Evolutionary conservation across 441 rosid species (phyloP).

Genomic region (Populus hybrid): DNA sequence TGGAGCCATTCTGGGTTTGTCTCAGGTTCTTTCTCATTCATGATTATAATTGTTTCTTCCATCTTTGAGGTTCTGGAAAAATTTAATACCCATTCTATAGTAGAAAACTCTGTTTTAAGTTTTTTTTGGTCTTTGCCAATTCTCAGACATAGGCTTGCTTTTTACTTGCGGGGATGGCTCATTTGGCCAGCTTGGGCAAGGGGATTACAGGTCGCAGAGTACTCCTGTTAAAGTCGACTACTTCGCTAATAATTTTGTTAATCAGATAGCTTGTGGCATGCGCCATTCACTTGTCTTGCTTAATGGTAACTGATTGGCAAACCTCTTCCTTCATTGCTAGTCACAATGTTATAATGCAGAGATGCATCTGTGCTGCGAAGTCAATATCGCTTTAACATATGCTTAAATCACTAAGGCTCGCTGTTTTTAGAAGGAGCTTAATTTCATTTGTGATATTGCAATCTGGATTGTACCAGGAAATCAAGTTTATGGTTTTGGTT

Average conservation of each 20-base stretch:
- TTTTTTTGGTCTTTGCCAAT: background rate
- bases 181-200: slow-evolving; percentile 94
- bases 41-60: background rate
- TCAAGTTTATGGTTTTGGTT: slow-evolving; percentile 75
- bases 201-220: slow-evolving; percentile 46
- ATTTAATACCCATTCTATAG: background rate
- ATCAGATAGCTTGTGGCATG: slow-evolving; percentile 79
- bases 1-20: slow-evolving; percentile 87
- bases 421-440: background rate
- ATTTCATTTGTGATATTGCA: background rate
- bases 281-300: slow-evolving; percentile 84
- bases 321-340: background rate
- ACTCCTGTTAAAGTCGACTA: slow-evolving; percentile 54
- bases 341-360: background rate
- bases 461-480: slow-evolving; percentile 31
- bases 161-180: slow-evolving; percentile 87
- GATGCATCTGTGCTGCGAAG: background rate
- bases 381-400: background rate
- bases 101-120: background rate
- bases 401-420: background rate
- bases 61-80: background rate
- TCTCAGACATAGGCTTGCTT: slow-evolving; percentile 46
- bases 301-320: slow-evolving; percentile 47
- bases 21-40: slow-evolving; percentile 46
- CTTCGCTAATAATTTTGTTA: slow-evolving; percentile 46